phyloP scores from a whole-genome alignment of 2,329 filamentous ascomycete species.

The Fusarium phyllophilum region DNA sequence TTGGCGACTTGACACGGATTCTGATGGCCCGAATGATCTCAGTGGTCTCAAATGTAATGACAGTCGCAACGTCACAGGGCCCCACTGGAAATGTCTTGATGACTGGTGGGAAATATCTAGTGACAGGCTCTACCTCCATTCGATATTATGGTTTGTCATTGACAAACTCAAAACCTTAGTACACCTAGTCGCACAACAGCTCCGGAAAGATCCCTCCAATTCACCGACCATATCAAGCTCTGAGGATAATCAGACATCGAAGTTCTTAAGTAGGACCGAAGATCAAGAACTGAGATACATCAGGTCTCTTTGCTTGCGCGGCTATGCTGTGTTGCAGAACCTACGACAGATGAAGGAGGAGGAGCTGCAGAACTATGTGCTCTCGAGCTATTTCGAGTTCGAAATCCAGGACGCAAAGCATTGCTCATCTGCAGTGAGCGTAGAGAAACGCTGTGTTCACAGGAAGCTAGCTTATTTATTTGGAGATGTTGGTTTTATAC shows the following conservation, averaged over 20 bases:
- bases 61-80: not conserved
- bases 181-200: not conserved
- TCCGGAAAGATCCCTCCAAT: not conserved
- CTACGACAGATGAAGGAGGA: not conserved
- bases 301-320: not conserved
- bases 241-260: not conserved
- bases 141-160: not conserved
- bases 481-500: not conserved
- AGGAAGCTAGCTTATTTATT: not conserved
- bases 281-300: not conserved
- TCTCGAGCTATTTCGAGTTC: not conserved
- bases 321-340: not conserved
- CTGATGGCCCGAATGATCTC: not conserved
- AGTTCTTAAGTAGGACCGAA: not conserved
- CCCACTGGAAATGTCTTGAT: too few species aligned
- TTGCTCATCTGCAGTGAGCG: not conserved
- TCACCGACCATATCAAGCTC: not conserved
- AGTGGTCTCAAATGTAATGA: not conserved
- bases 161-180: not conserved
- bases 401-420: not conserved
- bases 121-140: not conserved
- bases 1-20: not conserved
- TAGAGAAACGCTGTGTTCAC: not conserved
- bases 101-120: too few species aligned
- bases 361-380: not conserved